Evolutionary conservation across 108 stramenopile genomes (phyloP).

Genomic region (Pseudonitzschia multiseries): DNA sequence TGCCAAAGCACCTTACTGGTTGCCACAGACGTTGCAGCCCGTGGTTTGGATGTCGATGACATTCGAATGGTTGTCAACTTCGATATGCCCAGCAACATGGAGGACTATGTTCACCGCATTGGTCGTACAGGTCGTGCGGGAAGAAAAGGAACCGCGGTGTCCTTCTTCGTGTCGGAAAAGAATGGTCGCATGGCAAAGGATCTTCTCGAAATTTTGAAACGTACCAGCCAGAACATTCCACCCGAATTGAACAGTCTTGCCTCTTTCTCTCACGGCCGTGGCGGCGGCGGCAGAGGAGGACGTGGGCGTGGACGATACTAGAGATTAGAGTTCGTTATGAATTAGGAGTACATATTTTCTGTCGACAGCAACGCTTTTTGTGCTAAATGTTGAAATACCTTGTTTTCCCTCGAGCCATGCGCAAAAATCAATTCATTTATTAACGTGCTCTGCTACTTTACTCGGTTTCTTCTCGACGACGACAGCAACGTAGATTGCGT

Average conservation of each 20-base stretch:
- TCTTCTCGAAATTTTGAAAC: conserved; percentile 77
- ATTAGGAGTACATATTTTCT: not conserved
- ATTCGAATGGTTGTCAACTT: conserved; percentile 88
- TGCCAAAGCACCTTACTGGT: conserved; percentile 87
- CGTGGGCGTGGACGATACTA: conserved; percentile 56
- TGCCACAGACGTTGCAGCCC: conserved; percentile 99
- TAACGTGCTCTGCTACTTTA: no score
- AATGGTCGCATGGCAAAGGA: conserved; percentile 87
- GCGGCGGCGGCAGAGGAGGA: conserved; percentile 47
- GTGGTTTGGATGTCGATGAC: conserved; percentile 76
- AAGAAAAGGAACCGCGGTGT: conserved; percentile 93
- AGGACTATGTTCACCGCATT: conserved; percentile 91
- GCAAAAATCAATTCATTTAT: no score
- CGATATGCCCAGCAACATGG: conserved; percentile 79
- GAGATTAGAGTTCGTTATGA: conserved; percentile 1
- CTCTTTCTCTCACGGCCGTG: conserved; percentile 36
- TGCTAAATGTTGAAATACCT: no score
- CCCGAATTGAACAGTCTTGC: conserved; percentile 56
- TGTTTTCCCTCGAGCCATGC: no score
- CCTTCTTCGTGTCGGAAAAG: conserved; percentile 93
- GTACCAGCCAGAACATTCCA: conserved; percentile 73
- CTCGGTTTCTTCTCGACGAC: no score
- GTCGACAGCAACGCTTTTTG: no score
- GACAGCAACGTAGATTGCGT: no score
- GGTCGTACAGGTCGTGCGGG: conserved; percentile 99